These are phyloP conservation scores for Gyromitra esculenta DNA, from an alignment of 2,329 filamentous ascomycete species.

Conservation along the genomic window DNA sequence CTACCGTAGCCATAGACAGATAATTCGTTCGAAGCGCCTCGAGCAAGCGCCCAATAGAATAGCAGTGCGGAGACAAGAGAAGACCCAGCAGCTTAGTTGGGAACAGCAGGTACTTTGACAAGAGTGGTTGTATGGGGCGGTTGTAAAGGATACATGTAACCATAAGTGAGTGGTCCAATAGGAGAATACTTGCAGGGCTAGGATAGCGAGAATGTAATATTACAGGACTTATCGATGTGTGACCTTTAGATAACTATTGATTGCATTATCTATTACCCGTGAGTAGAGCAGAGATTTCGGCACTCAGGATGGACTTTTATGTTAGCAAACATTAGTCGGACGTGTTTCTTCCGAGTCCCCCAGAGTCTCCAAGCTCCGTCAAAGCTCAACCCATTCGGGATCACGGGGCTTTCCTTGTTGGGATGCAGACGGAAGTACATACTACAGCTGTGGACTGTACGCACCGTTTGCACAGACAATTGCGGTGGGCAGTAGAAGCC, in stretches of 20 bases:
- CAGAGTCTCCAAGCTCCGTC: neutral
- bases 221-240: neutral
- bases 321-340: too few species aligned
- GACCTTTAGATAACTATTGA: neutral
- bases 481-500: slow-evolving; percentile 1
- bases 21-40: slow-evolving; percentile 29
- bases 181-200: neutral
- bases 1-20: slow-evolving; percentile 38
- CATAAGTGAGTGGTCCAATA: neutral
- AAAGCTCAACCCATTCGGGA: slow-evolving; percentile 15
- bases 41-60: slow-evolving; percentile 18
- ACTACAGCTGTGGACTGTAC: slow-evolving; percentile 19
- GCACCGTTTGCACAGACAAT: slow-evolving; percentile 12
- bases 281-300: neutral
- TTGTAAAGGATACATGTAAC: neutral
- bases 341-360: neutral
- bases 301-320: neutral
- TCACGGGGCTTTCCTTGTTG: slow-evolving; percentile 29
- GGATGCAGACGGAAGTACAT: slow-evolving; percentile 30
- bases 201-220: neutral
- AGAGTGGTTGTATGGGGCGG: slow-evolving; percentile 2
- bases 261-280: neutral
- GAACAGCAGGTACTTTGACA: slow-evolving; percentile 16
- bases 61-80: neutral
- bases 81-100: neutral